Base-by-base conservation (phyloP, 805 yeast genomes). In the Pichia eremophila region DNA sequence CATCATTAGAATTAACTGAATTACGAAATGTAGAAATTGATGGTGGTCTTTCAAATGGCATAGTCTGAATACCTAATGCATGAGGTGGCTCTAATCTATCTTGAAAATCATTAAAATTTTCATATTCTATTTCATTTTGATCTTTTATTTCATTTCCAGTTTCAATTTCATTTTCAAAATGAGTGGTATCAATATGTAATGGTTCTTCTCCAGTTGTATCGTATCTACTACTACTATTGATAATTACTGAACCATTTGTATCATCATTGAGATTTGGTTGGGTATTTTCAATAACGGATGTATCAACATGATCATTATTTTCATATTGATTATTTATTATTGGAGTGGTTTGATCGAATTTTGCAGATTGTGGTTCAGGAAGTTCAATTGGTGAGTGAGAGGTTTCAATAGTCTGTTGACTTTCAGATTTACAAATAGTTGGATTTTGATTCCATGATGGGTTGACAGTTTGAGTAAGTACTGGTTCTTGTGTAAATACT, bases 281-380 rank as follows among this genome's bases (percentile, higher is more conserved):
- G 25, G 6, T 22, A 5, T 4, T 22, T 22, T 22, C 25, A 22
- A 22, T 22, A 22, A 22, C 25, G 25, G 25, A 5, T 22, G 25
- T 5, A 22, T 5, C 25, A 22, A 22, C 25, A 22, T 22, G 6
- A 22, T 22, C 25, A 14, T 8, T 14, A 29, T 29, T 29, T 8
- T 29, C 32, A 29, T 6, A 10, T 14, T 12, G 8, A 18, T 34
- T 34, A 15, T 34, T 34, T 4, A 34, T 2, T 3, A 34, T 7
- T 7, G 54, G 46, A 15, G 54, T 42, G 5, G 41, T 39, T 31
- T 41, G 41, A 37, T 34, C 50, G 6, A 50, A 12, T 27, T 46
- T 48, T 3, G 56, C 56, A 38, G 47, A 31, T 38, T 46, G 53
- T n/a, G 48, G 50, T 22, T 40, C 38, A 9, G 49, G 49, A 15